Base-by-base conservation (phyloP, 148 eudicot genomes). In the Dysphania ambrosioides region DNA sequence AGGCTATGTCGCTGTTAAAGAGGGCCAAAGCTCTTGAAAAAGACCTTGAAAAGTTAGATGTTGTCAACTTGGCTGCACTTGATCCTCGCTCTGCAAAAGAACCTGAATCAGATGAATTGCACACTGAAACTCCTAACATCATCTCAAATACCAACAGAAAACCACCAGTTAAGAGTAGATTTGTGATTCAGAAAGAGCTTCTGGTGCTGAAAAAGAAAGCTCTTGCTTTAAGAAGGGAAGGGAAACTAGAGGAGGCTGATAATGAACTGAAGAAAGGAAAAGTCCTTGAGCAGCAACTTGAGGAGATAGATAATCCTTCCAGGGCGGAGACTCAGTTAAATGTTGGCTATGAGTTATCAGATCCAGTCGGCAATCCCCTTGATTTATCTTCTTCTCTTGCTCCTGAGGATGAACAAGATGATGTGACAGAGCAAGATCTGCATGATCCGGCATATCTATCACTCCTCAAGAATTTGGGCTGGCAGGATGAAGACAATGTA, bases 381-480 rank as follows among this genome's bases (percentile, higher is more conserved):
- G 82, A 79, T 71, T 70, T 73, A 51, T 72, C 83, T 68, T 58
- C 85, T 60, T 41, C 69, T 70, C 55, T 69, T 36, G 84, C 77
- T 68, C 71, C 77, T 59, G 83, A 42, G 56, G 93, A 85, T 68
- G 89, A 83, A 63, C 90, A 84, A 38, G 86, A 55, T 24, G 85
- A 87, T 82, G 89, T 95, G 60, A 90, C 97, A 15, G 96, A 95
- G 80, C 90, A 89, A 80, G 98, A 95, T 83, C 47, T 90, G 85
- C 75, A 84, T 78, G 96, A 92, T 82, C 97, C 97, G 51, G 36
- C 92, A 18, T 95, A 90, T 87, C 88, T 90, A 81, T 72, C 91
- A 24, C 85, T 90, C 70, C 83, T 95, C 41, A 80, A 73, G 71
- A 88, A 84, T 77, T 82, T 95, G 83, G 98, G 98, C 23, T 95